Evolutionary conservation across 345 rosid genomes (phyloP).

Genomic region (Corchorus olitorius): DNA sequence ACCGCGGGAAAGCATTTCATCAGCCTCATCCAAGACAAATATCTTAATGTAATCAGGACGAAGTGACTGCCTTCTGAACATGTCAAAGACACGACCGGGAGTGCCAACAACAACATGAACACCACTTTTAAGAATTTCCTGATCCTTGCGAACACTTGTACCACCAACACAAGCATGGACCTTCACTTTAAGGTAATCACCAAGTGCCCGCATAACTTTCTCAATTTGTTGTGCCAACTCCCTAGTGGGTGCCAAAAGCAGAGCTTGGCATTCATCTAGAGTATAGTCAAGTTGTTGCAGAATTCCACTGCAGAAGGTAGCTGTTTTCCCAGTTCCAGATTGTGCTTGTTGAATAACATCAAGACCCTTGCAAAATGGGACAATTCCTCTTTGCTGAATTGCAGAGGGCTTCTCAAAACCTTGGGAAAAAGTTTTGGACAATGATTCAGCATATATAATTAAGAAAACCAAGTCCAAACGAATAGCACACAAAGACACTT

Average conservation of each 20-base stretch:
- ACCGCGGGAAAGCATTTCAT: constrained; percentile 41
- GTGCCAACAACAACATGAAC: constrained; percentile 91
- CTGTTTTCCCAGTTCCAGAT: constrained; percentile 95
- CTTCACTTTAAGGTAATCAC: too few relatives aligned
- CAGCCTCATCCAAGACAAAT: constrained; percentile 23
- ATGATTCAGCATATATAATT: background rate
- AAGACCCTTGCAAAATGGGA: too few relatives aligned
- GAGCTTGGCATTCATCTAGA: too few relatives aligned
- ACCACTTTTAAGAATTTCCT: constrained; percentile 84
- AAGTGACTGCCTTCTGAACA: constrained; percentile 86
- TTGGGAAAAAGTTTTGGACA: constrained; percentile 22
- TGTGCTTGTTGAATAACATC: constrained; percentile 24
- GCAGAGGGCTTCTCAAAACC: constrained; percentile 98
- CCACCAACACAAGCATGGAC: constrained; percentile 45
- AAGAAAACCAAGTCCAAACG: constrained; percentile 4
- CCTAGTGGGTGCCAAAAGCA: too few relatives aligned
- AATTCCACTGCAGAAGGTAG: constrained; percentile 91
- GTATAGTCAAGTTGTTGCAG: constrained; percentile 36
- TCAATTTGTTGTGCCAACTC: too few relatives aligned
- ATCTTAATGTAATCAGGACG: constrained; percentile 75
- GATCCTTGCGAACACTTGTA: constrained; percentile 93
- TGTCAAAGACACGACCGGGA: constrained; percentile 42
- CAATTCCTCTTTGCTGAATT: constrained; percentile 65
- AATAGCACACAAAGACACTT: background rate
- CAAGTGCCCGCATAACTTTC: too few relatives aligned